phyloP scores from a whole-genome alignment of 208 protist species.

The Crithidia fasciculata region DNA sequence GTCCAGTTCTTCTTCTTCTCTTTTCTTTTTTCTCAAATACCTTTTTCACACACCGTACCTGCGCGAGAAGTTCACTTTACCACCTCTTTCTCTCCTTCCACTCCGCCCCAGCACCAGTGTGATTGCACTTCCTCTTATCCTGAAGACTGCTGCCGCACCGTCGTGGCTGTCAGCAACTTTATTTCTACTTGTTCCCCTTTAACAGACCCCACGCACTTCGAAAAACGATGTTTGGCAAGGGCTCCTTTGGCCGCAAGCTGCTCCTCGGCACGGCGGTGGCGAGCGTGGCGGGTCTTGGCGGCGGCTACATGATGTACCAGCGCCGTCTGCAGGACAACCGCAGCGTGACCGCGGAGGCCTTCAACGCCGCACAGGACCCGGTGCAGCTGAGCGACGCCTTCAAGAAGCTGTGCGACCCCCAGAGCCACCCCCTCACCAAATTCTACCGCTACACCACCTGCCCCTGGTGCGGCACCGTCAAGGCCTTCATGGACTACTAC shows the following conservation, averaged over 20 bases:
- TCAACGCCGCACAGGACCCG: slow-evolving; percentile 77
- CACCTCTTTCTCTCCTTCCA: too few relatives aligned
- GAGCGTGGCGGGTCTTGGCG: slow-evolving; percentile 46
- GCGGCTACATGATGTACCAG: slow-evolving; percentile 77
- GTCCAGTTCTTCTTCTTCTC: neutral
- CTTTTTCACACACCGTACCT: neutral
- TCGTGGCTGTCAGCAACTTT: too few relatives aligned
- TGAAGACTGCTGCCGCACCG: too few relatives aligned
- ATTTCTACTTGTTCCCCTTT: too few relatives aligned
- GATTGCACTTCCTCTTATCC: too few relatives aligned
- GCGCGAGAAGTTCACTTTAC: too few relatives aligned
- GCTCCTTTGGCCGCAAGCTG: slow-evolving; percentile 50
- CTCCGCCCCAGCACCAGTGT: too few relatives aligned
- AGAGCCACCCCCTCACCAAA: slow-evolving; percentile 47
- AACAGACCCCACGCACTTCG: too few relatives aligned
- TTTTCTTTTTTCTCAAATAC: slow-evolving; percentile 3
- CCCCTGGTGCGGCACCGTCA: slow-evolving; percentile 90
- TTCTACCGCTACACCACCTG: slow-evolving; percentile 91
- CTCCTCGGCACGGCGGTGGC: slow-evolving; percentile 36
- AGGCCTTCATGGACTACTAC: slow-evolving; percentile 87
- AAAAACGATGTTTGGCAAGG: slow-evolving; percentile 55
- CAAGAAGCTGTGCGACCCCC: slow-evolving; percentile 47
- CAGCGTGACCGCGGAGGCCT: slow-evolving; percentile 74
- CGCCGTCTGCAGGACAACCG: slow-evolving; percentile 79
- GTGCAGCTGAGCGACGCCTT: slow-evolving; percentile 55